Base-by-base conservation (phyloP, 345 rosid genomes). In the Pugionium dolabratum region DNA sequence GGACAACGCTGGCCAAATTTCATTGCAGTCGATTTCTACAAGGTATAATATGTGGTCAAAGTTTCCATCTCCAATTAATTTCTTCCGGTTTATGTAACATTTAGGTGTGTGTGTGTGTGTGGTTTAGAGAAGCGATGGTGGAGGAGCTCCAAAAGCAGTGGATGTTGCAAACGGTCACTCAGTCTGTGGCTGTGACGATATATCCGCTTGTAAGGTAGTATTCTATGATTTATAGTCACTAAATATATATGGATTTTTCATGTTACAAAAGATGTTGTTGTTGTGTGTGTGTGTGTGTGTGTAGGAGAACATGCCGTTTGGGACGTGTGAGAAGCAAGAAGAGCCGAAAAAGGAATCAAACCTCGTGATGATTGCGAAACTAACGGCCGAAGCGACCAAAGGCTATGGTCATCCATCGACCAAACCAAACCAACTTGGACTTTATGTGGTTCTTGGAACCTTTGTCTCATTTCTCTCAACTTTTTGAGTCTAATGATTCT, bases 1-100 rank as follows among this genome's bases (percentile, higher is more conserved):
- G 95, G 90, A 7, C 79, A 88, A 32, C 76, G 96, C 27, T 91
- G 99, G 99, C 95, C 99, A 58, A 91, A 91, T 80, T 91, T 80
- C 88, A 81, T 94, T 29, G 89, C 99, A 2, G 95, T 91, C 6
- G 97, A 94, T 69, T 88, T 81, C 66, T 88, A 94, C 86, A 81
- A 81, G 91, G 97, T 94, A 83, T 6, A 46, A 18, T 18, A 18
- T 18, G 18, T 18, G 18, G 18, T 18, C 18, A 18, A 18, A 18
- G 18, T 18, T 18, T 18, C 18, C 18, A 18, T 18, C 18, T 18
- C 18, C 18, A 18, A 18, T 18, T 18, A 18, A 18, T 18, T 18
- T 18, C 18, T 18, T 18, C 18, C 25, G 9, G 10, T 51, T 33
- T 32, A 9, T 29, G 25, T 59, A 30, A 31, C 37, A 7, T 59